Conservation (phyloP, 805 yeast genomes). For the Yamadazyma kitorensis region DNA sequence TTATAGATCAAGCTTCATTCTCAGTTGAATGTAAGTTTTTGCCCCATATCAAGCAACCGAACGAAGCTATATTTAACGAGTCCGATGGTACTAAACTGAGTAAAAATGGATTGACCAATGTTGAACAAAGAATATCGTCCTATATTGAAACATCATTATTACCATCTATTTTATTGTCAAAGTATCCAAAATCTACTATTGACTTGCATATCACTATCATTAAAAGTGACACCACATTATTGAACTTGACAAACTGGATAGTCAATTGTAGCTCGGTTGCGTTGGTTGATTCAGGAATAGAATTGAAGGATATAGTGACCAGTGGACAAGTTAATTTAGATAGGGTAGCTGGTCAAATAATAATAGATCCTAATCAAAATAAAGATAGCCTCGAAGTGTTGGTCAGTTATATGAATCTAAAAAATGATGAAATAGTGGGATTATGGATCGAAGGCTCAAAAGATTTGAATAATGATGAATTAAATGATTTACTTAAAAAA, state of each 20-base stretch:
- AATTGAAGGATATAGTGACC: slow-evolving; percentile 72
- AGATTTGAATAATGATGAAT: slow-evolving; percentile 12
- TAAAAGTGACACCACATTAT: slow-evolving; percentile 17
- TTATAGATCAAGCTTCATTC: slow-evolving; percentile 61
- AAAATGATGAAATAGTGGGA: slow-evolving; percentile 57
- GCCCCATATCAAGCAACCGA: slow-evolving; percentile 46
- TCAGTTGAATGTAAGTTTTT: slow-evolving; percentile 58
- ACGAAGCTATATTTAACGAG: slow-evolving; percentile 26
- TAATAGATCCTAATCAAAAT: slow-evolving; percentile 19
- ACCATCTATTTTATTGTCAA: slow-evolving; percentile 56
- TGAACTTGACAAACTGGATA: slow-evolving; percentile 48
- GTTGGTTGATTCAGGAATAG: slow-evolving; percentile 80
- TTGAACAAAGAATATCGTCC: slow-evolving; percentile 49
- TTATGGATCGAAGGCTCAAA: slow-evolving; percentile 44
- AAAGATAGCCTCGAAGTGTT: slow-evolving; percentile 33
- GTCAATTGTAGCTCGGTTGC: slow-evolving; percentile 71
- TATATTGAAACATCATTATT: slow-evolving; percentile 50
- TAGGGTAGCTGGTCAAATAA: slow-evolving; percentile 7
- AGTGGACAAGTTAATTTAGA: slow-evolving; percentile 45
- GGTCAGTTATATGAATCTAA: slow-evolving; percentile 53
- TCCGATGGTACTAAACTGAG: slow-evolving; percentile 10
- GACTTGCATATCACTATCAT: slow-evolving; percentile 72
- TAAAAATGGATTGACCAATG: slow-evolving; percentile 30
- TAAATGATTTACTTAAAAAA: slow-evolving; percentile 37
- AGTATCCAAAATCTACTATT: slow-evolving; percentile 88